A percentile compares a stretch with the other conserved stretches of the same genome.
phyloP scores from a whole-genome alignment of 768 basidiomycete genomes.

The Boletus rubroflammeus region DNA sequence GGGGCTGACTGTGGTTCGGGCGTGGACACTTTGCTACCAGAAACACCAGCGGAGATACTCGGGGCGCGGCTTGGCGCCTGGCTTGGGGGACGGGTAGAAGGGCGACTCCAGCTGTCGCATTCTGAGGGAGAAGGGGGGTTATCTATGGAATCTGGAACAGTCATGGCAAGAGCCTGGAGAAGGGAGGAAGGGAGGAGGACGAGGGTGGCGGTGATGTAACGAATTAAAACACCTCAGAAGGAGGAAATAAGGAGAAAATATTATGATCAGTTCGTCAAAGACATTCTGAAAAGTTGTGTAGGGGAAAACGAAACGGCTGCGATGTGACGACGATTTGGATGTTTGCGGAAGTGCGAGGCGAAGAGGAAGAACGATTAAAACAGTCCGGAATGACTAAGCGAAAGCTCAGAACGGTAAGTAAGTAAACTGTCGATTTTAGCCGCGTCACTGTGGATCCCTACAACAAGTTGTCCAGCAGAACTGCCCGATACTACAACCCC shows the following conservation, averaged over 20 bases:
- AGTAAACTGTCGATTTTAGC: background rate
- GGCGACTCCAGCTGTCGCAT: conserved; percentile 56
- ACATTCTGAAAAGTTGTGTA: conserved; percentile 6
- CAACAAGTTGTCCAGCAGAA: too few species aligned
- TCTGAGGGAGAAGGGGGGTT: conserved; percentile 54
- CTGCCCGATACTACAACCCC: too few species aligned
- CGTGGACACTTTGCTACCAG: conserved; percentile 29
- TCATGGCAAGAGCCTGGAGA: conserved; percentile 31
- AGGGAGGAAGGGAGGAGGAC: conserved; percentile 1
- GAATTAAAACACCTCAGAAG: background rate
- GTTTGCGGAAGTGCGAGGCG: conserved; percentile 12
- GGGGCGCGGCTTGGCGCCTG: conserved; percentile 46
- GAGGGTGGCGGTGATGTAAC: background rate
- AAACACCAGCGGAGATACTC: conserved; percentile 35
- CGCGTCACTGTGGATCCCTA: too few species aligned
- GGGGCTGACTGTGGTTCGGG: conserved; percentile 30
- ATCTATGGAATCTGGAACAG: conserved; percentile 36
- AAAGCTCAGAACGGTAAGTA: background rate
- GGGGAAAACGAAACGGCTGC: background rate
- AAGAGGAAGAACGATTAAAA: conserved; percentile 10
- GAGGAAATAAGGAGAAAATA: background rate
- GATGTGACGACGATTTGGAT: conserved; percentile 12
- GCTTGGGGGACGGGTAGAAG: conserved; percentile 60
- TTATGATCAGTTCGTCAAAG: conserved; percentile 4
- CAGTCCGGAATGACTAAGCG: conserved; percentile 24